Percentiles rank a stretch among this genome's conserved stretches.
These are phyloP conservation scores for Flaveria brownii DNA, from an alignment of 129 eudicot genomes.

Conservation along the genomic window DNA sequence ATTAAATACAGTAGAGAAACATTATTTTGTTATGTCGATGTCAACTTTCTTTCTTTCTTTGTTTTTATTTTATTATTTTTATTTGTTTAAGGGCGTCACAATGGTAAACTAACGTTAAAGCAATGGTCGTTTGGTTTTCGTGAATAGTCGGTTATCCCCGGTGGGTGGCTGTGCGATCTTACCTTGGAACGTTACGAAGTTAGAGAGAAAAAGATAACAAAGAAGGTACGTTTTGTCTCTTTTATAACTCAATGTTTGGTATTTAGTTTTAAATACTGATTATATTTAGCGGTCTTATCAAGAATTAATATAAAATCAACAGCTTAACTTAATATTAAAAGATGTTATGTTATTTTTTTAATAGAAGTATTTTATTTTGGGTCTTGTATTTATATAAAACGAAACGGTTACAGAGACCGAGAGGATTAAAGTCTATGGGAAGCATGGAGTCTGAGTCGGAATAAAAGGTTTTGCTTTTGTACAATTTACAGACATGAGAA, in stretches of 20 bases:
- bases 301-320: neutral
- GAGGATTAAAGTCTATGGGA: slow-evolving; percentile 92
- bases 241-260: neutral
- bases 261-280: too few relatives aligned
- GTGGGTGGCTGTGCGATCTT: slow-evolving; percentile 85
- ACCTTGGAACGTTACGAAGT: slow-evolving; percentile 87
- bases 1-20: neutral
- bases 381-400: neutral
- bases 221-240: slow-evolving; percentile 58
- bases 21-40: slow-evolving; percentile 5
- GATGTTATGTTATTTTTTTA: neutral
- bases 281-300: neutral
- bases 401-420: slow-evolving; percentile 52
- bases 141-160: slow-evolving; percentile 74
- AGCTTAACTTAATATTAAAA: neutral
- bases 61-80: neutral
- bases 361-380: neutral
- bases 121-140: neutral
- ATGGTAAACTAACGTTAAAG: neutral
- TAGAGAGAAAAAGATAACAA: slow-evolving; percentile 77
- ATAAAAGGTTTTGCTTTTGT: slow-evolving; percentile 25
- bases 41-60: neutral
- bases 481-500: neutral
- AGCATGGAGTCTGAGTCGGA: slow-evolving; percentile 81
- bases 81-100: neutral